Evolutionary conservation across 129 eudicot genomes (phyloP).

Genomic region (Flaveria ramosissima): DNA sequence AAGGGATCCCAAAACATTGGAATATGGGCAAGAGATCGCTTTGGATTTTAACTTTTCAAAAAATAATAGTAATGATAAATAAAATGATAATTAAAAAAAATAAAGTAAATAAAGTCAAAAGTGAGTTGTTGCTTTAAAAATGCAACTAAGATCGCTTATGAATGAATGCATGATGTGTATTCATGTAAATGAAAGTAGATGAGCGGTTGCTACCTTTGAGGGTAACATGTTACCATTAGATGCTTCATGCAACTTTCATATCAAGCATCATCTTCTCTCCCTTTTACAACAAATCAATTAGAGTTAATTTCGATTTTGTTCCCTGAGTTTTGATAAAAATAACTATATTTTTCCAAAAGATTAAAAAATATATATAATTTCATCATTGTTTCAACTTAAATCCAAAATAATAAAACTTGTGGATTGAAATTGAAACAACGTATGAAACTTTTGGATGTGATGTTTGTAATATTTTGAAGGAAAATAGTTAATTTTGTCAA

Average conservation of each 20-base stretch:
- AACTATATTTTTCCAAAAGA: too few relatives aligned
- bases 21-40: slow-evolving; percentile 9
- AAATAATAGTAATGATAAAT: neutral
- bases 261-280: slow-evolving; percentile 16
- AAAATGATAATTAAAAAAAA: neutral
- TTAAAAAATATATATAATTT: too few relatives aligned
- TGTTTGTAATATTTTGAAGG: too few relatives aligned
- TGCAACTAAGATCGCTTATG: slow-evolving; percentile 29
- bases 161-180: slow-evolving; percentile 34
- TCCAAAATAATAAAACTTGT: too few relatives aligned
- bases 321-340: too few relatives aligned
- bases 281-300: neutral
- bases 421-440: too few relatives aligned
- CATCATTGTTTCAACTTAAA: too few relatives aligned
- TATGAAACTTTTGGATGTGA: too few relatives aligned
- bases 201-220: slow-evolving; percentile 40
- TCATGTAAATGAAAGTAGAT: slow-evolving; percentile 5
- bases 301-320: too few relatives aligned
- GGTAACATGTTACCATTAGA: slow-evolving; percentile 37
- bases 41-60: neutral
- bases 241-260: slow-evolving; percentile 28
- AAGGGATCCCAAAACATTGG: slow-evolving; percentile 18
- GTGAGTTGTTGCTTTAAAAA: slow-evolving; percentile 30
- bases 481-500: too few relatives aligned
- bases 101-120: slow-evolving; percentile 12